Base-by-base conservation (phyloP, 352 stramenopile genomes). In the Globisporangium barbulae region DNA sequence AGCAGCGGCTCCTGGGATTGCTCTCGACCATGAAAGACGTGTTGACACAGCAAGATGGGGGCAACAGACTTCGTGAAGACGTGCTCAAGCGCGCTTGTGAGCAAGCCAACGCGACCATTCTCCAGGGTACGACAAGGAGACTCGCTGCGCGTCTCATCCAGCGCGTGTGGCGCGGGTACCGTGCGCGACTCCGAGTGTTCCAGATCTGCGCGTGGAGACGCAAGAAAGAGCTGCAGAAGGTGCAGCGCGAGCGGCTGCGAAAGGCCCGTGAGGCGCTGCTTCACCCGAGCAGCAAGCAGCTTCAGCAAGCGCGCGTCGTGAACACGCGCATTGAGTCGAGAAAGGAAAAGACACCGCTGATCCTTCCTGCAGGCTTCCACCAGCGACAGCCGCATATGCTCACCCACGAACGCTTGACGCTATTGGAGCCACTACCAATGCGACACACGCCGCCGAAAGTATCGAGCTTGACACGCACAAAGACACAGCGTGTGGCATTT, bases 91-190 rank as follows among this genome's bases (percentile, higher is more conserved):
- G 30, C 19, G 31, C 41, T 10, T 60, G 55, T 45, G 47, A 31
- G 13, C 45, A 37, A n/a, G 53, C 60, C 19, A 49, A 62, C 12
- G 19, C 12, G 22, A 47, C 28, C 4, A 66, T 70, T 25, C 58
- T 80, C 15, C 33, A 50, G 17, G 63, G 58, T 0, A 65, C 58
- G 13, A 37, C 50, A 2, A 67, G 71, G 15, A 71, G 76, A 30
- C 39, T 85, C 12, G 74, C 72, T 2, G 74, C 59, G 8, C 64
- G 70, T 2, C 47, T 77, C 6, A 73, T 89, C 10, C 80, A 89
- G 65, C 74, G 80, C 7, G 74, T 86, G 21, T 89, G 80, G 80
- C 70, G 78, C n/a, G 78, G 78, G 1, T 72, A 81, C 61, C 68
- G 68, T 28, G 74, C 69, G 10, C 73, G 78, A 13, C 33, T 64